Base-by-base conservation (phyloP, 2,329 filamentous ascomycete genomes). In the Albifimbria verrucaria region DNA sequence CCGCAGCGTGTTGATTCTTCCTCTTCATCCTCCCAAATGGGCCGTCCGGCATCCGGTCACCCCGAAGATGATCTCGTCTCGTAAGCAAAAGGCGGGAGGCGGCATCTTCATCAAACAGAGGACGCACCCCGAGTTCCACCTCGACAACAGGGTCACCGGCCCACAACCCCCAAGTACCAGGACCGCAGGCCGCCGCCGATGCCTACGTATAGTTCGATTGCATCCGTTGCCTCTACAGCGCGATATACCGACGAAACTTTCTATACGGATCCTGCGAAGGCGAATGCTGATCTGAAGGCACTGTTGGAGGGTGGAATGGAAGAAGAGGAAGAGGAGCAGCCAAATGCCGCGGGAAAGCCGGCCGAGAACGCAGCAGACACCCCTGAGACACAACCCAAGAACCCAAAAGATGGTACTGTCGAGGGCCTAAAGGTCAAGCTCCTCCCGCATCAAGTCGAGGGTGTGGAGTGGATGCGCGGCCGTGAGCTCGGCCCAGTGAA, bases 391-490 rank as follows among this genome's bases (percentile, higher is more conserved):
- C 55, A 43, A 22, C 12, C 28, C 43, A 50, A 23, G 20, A 12
- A 55, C 59, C 68, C 50, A 50, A 76, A 80, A 15, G 80, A 82
- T 45, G 79, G 80, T 2, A 72, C 69, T 0, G 56, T 97, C 0
- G 87, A 92, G 51, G 94, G 93, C 1, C 80, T 99, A 55, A 89
- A 87, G 52, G 90, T 97, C 55, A 92, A 89, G 64, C 79, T 99
- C 2, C 79, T 99, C 1, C 93, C 92, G 4, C 94, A 99, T 72
- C 94, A 99, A 71, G 85, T 97, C 15, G 90, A 96, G 52, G 94
- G 94, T 62, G 88, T 97, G 1, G 84, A 87, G 52, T 99, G 94
- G 93, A 96, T 99, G 91, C 87, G 83, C 52, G 89, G 92, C 54
- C 91, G 95, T 63, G 94, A 99, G 72, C 86, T 91, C 11, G 92